Evolutionary conservation across 2,329 filamentous ascomycete species (phyloP), one percentile per base, ranked within the genome.

Genomic region (Teratosphaeria viscida): DNA sequence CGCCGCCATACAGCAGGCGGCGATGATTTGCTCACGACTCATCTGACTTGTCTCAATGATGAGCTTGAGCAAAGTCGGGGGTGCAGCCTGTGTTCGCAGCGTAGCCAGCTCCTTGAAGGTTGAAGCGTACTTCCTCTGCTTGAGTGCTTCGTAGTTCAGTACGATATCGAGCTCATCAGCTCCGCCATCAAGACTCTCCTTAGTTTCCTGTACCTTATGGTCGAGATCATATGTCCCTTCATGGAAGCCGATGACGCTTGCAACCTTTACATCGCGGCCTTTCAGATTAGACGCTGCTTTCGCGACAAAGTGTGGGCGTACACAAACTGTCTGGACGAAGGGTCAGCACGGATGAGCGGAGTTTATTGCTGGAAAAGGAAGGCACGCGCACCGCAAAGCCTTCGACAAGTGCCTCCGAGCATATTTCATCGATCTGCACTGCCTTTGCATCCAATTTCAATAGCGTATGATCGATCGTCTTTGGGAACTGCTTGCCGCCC

Each of bases 21-120:
- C 81, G 37, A 84, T 75, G 58, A 84, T 78, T 62, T 84, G 75
- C 5, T 73, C 66, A 5, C 68, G 62, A 2, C 67, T 69, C 19
- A 85, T 73, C 65, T 82, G 78, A 0, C 79, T 79, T 7, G 82
- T 83, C 68, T 85, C 83, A 57, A 85, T 70, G 62, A 85, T 85
- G 54, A 84, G 77, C 68, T 85, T 85, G 49, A 81, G 65, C 26
- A 75, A 71, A 2, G 75, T 68, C 0, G 72, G 73, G 5, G 69
- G 63, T 1, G 70, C 77, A 37, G 75, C 78, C 26, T 78, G 76
- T 2, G 73, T 71, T 16, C 82, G 78, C 35, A 85, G 77, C 6
- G 78, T 76, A 14, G 75, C 72, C 34, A 85, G 73, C 66, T 85
- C 82, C 23, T 73, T 70, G 71, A 80, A 83, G 55, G 84, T 78